Conservation (phyloP, 2,329 filamentous ascomycete genomes). For the Cladophialophora yegresii region DNA sequence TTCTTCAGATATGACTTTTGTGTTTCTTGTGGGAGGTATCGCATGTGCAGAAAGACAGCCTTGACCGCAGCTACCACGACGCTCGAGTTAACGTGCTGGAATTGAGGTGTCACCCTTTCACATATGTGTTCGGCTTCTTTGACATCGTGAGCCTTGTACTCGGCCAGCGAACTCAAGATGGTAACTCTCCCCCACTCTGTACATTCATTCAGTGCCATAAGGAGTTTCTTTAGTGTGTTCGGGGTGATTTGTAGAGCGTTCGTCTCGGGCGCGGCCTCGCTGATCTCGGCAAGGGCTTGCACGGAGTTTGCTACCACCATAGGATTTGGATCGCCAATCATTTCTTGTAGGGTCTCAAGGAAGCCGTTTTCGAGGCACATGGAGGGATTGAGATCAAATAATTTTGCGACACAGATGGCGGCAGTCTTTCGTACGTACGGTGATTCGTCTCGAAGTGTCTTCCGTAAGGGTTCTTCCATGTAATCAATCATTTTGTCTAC, state of each 20-base stretch:
- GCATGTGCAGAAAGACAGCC: conserved; percentile 96
- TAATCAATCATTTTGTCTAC: conserved; percentile 99
- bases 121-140: conserved; percentile 99
- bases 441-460: conserved; percentile 94
- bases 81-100: conserved; percentile 96
- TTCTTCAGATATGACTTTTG: conserved; percentile 90
- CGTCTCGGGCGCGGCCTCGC: conserved; percentile 86
- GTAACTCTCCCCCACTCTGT: conserved; percentile 98
- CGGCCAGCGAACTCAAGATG: conserved; percentile 82
- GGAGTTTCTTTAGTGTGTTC: conserved; percentile 84
- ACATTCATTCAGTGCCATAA: conserved; percentile 96
- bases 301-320: conserved; percentile 99
- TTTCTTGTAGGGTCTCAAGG: conserved; percentile 85
- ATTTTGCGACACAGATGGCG: conserved; percentile 94
- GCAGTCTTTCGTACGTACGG: conserved; percentile 98
- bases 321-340: conserved; percentile 96
- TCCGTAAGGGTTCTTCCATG: conserved; percentile 96
- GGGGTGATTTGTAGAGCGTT: conserved; percentile 80
- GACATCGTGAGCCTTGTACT: conserved; percentile 81
- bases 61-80: conserved; percentile 98
- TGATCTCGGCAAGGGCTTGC: conserved; percentile 87
- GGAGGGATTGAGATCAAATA: conserved; percentile 88
- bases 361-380: conserved; percentile 98
- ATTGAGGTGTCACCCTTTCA: conserved; percentile 92
- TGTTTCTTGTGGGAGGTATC: conserved; percentile 72